Base-by-base conservation (phyloP, 1,139 yeast genomes). In the Meyerozyma carpophila region DNA sequence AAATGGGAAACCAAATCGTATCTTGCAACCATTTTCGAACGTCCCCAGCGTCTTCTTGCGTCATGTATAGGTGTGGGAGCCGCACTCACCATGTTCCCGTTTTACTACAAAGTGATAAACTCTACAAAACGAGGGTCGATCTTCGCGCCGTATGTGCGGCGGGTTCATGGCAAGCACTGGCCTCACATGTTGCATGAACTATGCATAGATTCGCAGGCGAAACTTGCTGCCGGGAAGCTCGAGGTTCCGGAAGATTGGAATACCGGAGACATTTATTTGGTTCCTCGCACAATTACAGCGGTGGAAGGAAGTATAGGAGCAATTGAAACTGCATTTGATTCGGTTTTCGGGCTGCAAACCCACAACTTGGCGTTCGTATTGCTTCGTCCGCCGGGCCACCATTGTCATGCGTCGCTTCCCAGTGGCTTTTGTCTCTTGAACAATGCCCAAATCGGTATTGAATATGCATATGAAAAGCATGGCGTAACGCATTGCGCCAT, bases 341-440 rank as follows among this genome's bases (percentile, higher is more conserved):
- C 66, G 72, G 1, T 64, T 81, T 45, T 43, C 3, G 50, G 47
- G 14, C 57, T 55, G 11, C 59, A 61, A 7, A 66, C 67, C 36
- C 77, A 79, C 47, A 75, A 73, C 50, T 70, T 84, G 45, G 84
- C 84, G 2, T 86, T 86, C 63, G 82, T 83, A 0, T 79, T 82
- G 3, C 77, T 87, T 39, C 70, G 95, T 44, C 95, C 95, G 2
- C 95, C 95, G 0, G 96, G 96, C 1, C 96, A 88, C 58, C 96
- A 88, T 59, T 84, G 90, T n/a, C 95, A 86, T 55, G 85, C 90
- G 0, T 80, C 85, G 47, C 74, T 81, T 16, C 95, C 96, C 0
- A 82, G 91, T 32, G 96, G 96, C n/a, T 88, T 88, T 58, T 88
- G 96, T 61, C 65, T 88, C 41, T 69, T 88, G 46, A 88, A 88